Base-by-base conservation (phyloP, 345 rosid genomes). In the Lepidium africanum region DNA sequence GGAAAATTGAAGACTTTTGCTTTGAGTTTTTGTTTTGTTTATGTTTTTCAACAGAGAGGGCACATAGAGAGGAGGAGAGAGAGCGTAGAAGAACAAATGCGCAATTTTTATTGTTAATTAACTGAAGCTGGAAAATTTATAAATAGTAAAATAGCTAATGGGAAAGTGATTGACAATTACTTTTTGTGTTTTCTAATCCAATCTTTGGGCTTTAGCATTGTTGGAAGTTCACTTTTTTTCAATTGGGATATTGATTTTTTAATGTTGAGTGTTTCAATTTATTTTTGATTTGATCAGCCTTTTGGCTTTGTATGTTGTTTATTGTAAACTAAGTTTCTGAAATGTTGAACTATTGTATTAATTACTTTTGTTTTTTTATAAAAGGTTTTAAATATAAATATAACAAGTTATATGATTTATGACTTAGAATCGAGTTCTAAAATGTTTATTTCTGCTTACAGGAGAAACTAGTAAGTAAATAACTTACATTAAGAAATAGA, bases 11-110 rank as follows among this genome's bases (percentile, higher is more conserved):
- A 41, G 62, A 73, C 67, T 50, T 59, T 63, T 51, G 6, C 0
- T 48, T 46, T 50, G 55, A 12, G 10, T 52, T 60, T 25, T 36
- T 36, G 36, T 55, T 36, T 27, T 30, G 33, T 30, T 30, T 30
- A 30, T 30, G 33, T 19, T 63, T 23, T 48, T 71, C 65, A 65
- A 65, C 50, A 27, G 32, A 46, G 50, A 57, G 15, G 77, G 57
- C 55, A 52, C 67, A 59, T 35, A 51, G 63, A 73, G 72, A 66
- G 66, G 71, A 71, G 50, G 76, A 70, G 69, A 71, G 62, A 51
- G 1, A 60, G 7, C 9, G 66, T 15, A 33, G 72, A 66, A 73
- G 72, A 73, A 59, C 72, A 66, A 59, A 63, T 73, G 72, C 72
- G 77, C 36, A 46, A 38, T 64, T 71, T 57, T 58, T n/a, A 11